A percentile compares a stretch with the other conserved stretches of the same genome.
Evolutionary conservation across 257 asterid genomes (phyloP).

Genomic region (Perilla frutescens): DNA sequence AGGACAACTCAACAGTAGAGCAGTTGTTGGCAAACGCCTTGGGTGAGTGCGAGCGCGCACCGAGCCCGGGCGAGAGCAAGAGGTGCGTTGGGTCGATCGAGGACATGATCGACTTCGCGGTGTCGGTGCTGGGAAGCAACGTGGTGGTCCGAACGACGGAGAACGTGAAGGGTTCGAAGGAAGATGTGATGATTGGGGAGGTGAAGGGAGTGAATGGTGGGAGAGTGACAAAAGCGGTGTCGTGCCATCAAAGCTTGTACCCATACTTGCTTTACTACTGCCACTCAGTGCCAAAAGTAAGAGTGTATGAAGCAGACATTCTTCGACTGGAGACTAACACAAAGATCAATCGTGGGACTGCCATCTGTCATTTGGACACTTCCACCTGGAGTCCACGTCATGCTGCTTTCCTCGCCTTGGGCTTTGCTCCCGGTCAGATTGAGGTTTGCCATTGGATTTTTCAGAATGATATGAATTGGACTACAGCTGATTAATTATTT

Average conservation of each 20-base stretch:
- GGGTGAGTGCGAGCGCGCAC: slow-evolving; percentile 68
- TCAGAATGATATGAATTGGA: slow-evolving; percentile 94
- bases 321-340: slow-evolving; percentile 57
- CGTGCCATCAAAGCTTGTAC: slow-evolving; percentile 89
- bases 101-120: slow-evolving; percentile 78
- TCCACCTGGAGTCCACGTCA: slow-evolving; percentile 81
- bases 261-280: slow-evolving; percentile 85
- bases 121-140: slow-evolving; percentile 51
- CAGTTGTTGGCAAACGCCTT: slow-evolving; percentile 47
- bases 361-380: slow-evolving; percentile 87
- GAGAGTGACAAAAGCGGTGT: slow-evolving; percentile 67
- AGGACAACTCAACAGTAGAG: slow-evolving; percentile 58
- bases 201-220: slow-evolving; percentile 70
- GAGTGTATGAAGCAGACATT: slow-evolving; percentile 75
- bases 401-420: slow-evolving; percentile 79
- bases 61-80: slow-evolving; percentile 74
- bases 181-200: slow-evolving; percentile 57
- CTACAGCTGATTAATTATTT: slow-evolving; percentile 44
- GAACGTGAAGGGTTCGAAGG: slow-evolving; percentile 56
- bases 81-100: slow-evolving; percentile 70
- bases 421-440: slow-evolving; percentile 72
- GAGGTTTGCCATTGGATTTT: slow-evolving; percentile 98
- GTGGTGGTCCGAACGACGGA: slow-evolving; percentile 67
- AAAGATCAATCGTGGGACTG: slow-evolving; percentile 74
- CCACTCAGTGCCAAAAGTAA: slow-evolving; percentile 85